A percentile compares a stretch with the other conserved stretches of the same genome.
Conservation (phyloP, 768 basidiomycete species). For the Mycena albidolilacea region DNA sequence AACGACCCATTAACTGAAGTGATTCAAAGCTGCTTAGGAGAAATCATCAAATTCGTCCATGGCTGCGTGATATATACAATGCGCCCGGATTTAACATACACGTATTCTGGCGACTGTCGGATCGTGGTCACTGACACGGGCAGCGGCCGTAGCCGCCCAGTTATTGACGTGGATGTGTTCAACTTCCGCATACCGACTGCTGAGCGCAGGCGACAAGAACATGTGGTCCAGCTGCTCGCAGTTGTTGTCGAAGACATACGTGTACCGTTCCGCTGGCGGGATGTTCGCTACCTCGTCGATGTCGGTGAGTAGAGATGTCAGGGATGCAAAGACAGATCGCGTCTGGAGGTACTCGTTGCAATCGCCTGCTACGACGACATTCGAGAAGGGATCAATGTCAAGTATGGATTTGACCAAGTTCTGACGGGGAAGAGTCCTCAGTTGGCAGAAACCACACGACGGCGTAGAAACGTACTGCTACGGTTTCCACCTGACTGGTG, state of each 20-base stretch:
- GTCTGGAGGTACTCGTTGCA: constrained; percentile 74
- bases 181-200: constrained; percentile 56
- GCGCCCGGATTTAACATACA: constrained; percentile 53
- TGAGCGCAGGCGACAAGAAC: constrained; percentile 65
- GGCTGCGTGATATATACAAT: background rate
- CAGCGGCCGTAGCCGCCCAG: constrained; percentile 60
- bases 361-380: constrained; percentile 70
- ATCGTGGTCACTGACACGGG: constrained; percentile 72
- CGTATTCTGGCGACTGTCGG: constrained; percentile 68
- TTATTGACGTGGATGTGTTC: constrained; percentile 77
- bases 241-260: constrained; percentile 74
- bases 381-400: constrained; percentile 57
- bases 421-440: constrained; percentile 45
- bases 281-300: constrained; percentile 67
- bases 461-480: constrained; percentile 57
- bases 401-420: constrained; percentile 65
- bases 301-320: constrained; percentile 59
- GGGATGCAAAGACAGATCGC: constrained; percentile 63
- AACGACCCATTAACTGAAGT: too few species aligned
- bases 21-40: too few species aligned
- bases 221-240: constrained; percentile 73
- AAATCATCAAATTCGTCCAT: too few species aligned
- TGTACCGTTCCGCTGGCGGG: constrained; percentile 68
- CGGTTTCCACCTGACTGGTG: constrained; percentile 63
- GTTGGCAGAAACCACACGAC: background rate